Base-by-base conservation (phyloP, 2,329 filamentous ascomycete species). In the Penicillium sp. region DNA sequence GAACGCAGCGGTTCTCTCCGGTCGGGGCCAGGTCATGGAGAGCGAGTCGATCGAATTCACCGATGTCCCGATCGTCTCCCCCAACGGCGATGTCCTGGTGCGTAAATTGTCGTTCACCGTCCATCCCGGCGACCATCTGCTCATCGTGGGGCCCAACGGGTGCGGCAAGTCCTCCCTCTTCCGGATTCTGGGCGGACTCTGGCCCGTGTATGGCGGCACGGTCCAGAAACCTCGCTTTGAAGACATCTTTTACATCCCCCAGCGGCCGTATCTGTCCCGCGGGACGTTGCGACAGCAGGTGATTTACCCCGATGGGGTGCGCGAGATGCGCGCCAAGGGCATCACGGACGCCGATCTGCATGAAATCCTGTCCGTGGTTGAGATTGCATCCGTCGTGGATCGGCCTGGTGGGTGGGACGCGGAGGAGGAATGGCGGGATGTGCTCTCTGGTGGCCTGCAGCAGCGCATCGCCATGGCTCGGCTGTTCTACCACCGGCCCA, bases 231-330 rank as follows among this genome's bases (percentile, higher is more conserved):
- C 95, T 1, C 88, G 90, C 1, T 95, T 94, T 70, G 87, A 91
- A 66, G 90, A 95, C 73, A 98, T 99, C 72, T 99, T 98, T 79
- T 99, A 99, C 79, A 96, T 99, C 64, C 95, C 95, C 0, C 95
- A 99, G 72, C 87, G 95, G 1, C 95, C 95, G 0, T 99, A 99
- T 72, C 84, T 99, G 1, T 95, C 91, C 14, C 87, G 92, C 54
- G 95, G 95, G 22, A 92, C 90, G 1, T 85, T 99, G n/a, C 88
- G 95, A 40, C 92, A 98, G 75, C 95, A 99, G 71, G 92, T 99
- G 68, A 96, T 95, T 60, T 99, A 99, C 76, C 95, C 95, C 0
- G 95, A 99, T 75, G 89, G 87, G 9, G 77, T 96, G 18, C 88
- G 91, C 53, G 89, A 93, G 63, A 96, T 97, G 88, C 90, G 91